phyloP scores from a whole-genome alignment of 2,329 filamentous ascomycete genomes.

The Leptographium radiaticola region DNA sequence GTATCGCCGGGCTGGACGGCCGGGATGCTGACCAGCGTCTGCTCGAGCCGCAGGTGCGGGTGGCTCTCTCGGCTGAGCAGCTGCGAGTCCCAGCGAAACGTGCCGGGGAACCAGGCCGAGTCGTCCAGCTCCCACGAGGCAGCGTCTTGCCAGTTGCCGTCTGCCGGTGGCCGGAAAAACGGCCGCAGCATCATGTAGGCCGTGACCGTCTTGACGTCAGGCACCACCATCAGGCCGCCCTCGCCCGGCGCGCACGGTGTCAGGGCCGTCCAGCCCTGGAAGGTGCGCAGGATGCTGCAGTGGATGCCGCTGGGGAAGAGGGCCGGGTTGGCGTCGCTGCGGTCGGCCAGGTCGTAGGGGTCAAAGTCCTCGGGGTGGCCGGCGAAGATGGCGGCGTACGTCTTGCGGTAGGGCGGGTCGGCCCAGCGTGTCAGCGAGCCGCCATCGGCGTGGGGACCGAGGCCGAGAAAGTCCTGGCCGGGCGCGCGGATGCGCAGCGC shows the following conservation, averaged over 20 bases:
- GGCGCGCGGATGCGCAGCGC: constrained; percentile 24
- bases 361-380: constrained; percentile 24
- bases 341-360: constrained; percentile 21
- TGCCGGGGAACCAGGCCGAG: constrained; percentile 24
- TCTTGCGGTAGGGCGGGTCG: constrained; percentile 22
- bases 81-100: constrained; percentile 21
- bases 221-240: constrained; percentile 26
- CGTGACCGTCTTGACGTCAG: constrained; percentile 21
- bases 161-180: constrained; percentile 23
- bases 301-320: constrained; percentile 22
- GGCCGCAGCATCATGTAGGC: constrained; percentile 28
- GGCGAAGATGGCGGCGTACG: constrained; percentile 23
- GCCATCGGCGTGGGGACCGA: constrained; percentile 30
- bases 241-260: constrained; percentile 20
- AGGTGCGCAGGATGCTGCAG: constrained; percentile 24
- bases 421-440: constrained; percentile 29
- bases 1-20: constrained; percentile 24
- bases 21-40: constrained; percentile 25
- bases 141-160: constrained; percentile 18
- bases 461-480: constrained; percentile 23
- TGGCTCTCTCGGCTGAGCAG: constrained; percentile 21
- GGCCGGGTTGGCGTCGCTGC: constrained; percentile 21
- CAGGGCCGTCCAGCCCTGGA: constrained; percentile 29
- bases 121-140: constrained; percentile 22
- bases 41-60: constrained; percentile 24